Base-by-base conservation (phyloP, 495 filamentous ascomycete species). In the Rhypophila decipiens region DNA sequence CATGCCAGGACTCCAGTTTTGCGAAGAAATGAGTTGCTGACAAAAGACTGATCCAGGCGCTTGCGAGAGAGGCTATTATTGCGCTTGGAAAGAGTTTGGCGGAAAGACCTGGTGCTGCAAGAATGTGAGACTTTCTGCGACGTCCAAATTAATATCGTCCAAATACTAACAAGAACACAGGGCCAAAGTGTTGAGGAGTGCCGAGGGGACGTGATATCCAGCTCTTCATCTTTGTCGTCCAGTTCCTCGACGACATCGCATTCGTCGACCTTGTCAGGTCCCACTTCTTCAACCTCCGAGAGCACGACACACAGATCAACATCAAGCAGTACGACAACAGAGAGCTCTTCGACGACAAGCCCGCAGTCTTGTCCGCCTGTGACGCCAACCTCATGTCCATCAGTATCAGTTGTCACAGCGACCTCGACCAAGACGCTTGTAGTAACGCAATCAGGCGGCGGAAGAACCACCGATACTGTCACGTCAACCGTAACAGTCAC, bases 51-150 rank as follows among this genome's bases (percentile, higher is more conserved):
- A 11, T 11, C 36, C 12, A 61, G 58, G 58, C 3, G 60, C 60
- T 4, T 63, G 60, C 19, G 57, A 63, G 11, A 24, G 18, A 1
- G 60, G 60, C 2, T 63, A 48, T 33, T 63, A 63, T 24, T 63
- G 60, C 35, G 57, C 60, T 1, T 58, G 58, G 58, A 47, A 56
- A 11, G 44, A 46, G 9, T 52, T 60, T 27, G 55, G 51, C 8
- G 57, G 57, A 2, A 43, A 44, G 15, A 55, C 56, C 5, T 63
- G 60, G 60, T 63, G 60, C 18, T 63, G 60, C 31, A 47, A 56
- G 34, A 37, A 63, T 51, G 60, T 58, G 39, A 47, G 60, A 39
- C 3, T 11, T 39, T 19, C 8, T 36, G 11, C 2, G 15, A 15
- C 1, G 2, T 37, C 10, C 19, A 24, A 13, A 5, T 15, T 13